phyloP scores from a whole-genome alignment of 1,139 yeast genomes.

The Debaryomyces subglobosus region DNA sequence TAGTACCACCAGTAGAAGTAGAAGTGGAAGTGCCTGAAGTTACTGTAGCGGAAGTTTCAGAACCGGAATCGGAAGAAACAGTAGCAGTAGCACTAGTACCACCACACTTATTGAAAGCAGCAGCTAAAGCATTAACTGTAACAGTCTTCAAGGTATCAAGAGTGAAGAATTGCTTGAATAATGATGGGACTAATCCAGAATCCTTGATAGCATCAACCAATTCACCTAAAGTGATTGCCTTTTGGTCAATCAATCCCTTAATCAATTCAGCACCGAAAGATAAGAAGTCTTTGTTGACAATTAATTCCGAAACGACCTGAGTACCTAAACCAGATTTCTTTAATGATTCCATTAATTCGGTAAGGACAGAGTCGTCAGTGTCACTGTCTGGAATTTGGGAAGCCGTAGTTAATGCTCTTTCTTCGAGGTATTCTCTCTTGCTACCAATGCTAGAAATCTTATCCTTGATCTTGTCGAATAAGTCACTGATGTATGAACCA shows the following conservation, averaged over 20 bases:
- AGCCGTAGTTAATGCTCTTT: constrained; percentile 13
- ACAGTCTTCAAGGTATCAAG: constrained; percentile 44
- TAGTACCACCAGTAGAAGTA: constrained; percentile 18
- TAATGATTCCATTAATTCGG: constrained; percentile 49
- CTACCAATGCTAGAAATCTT: constrained; percentile 20
- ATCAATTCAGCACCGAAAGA: constrained; percentile 46
- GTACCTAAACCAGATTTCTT: constrained; percentile 49
- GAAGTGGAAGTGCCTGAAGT: constrained; percentile 19
- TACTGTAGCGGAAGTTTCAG: constrained; percentile 19
- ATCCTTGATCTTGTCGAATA: constrained; percentile 30
- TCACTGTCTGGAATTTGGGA: constrained; percentile 10
- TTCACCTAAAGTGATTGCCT: constrained; percentile 33
- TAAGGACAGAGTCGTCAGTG: constrained; percentile 23
- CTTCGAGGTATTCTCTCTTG: constrained; percentile 23
- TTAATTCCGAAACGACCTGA: constrained; percentile 43
- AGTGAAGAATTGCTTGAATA: constrained; percentile 45
- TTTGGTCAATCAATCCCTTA: constrained; percentile 30
- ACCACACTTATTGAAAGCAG: constrained; percentile 47
- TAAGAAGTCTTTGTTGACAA: constrained; percentile 44
- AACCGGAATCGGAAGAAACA: constrained; percentile 15
- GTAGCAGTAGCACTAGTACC: constrained; percentile 25
- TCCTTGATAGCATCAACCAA: constrained; percentile 34
- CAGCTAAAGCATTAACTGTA: constrained; percentile 49
- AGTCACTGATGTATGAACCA: constrained; percentile 31
- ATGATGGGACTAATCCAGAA: constrained; percentile 44